Evolutionary conservation across 2,329 filamentous ascomycete genomes (phyloP).

Genomic region (Purpureocillium lavendulum): DNA sequence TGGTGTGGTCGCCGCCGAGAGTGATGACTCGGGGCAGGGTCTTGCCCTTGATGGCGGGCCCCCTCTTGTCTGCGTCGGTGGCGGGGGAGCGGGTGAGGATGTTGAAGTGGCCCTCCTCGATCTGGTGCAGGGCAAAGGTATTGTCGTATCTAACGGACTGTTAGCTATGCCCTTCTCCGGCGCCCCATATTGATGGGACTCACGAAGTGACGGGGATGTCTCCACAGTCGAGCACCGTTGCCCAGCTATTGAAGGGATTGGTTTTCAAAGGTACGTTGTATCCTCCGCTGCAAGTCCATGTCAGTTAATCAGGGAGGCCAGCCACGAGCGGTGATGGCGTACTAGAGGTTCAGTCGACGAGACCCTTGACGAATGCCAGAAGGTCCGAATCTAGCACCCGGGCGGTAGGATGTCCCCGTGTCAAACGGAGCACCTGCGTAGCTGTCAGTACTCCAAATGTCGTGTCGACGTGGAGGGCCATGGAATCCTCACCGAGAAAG

Average conservation of each 20-base stretch:
- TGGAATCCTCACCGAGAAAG: slow-evolving; percentile 56
- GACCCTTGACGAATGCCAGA: slow-evolving; percentile 82
- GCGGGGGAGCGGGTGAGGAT: too few relatives aligned
- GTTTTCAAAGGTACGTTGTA: slow-evolving; percentile 78
- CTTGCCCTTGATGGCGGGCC: slow-evolving; percentile 10
- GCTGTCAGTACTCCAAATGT: neutral
- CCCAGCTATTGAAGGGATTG: slow-evolving; percentile 41
- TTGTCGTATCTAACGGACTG: too few relatives aligned
- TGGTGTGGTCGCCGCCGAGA: slow-evolving; percentile 62
- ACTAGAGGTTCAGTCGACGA: slow-evolving; percentile 80
- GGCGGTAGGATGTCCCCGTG: slow-evolving; percentile 77
- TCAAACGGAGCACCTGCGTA: slow-evolving; percentile 70
- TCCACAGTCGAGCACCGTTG: slow-evolving; percentile 71
- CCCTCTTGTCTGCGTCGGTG: slow-evolving; percentile 10
- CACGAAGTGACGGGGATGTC: slow-evolving; percentile 33
- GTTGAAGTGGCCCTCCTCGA: too few relatives aligned
- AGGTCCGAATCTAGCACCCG: slow-evolving; percentile 76
- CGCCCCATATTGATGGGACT: too few relatives aligned
- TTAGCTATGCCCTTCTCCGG: too few relatives aligned
- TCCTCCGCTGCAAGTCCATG: slow-evolving; percentile 52
- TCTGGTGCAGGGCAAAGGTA: too few relatives aligned
- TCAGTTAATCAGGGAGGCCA: too few relatives aligned
- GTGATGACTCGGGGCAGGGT: slow-evolving; percentile 39
- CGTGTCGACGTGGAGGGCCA: too few relatives aligned
- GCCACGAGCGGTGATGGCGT: slow-evolving; percentile 22